A percentile compares a stretch with the other conserved stretches of the same genome.
phyloP scores from a whole-genome alignment of 2,329 filamentous ascomycete species.

The Lithohypha guttulata region DNA sequence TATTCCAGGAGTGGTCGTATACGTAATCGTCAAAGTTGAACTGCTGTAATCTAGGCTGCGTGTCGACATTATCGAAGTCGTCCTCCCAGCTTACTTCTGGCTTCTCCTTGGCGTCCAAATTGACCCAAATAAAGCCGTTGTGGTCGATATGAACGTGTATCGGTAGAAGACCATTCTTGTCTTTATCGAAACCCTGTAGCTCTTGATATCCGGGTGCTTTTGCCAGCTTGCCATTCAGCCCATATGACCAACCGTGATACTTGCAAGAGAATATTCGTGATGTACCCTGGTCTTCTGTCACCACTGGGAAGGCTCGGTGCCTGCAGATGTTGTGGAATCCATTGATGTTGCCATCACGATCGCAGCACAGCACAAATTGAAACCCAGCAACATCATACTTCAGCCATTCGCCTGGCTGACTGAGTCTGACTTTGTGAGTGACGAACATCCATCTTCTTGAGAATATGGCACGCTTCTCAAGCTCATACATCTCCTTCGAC shows the following conservation, averaged over 20 bases:
- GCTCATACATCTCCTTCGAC: conserved; percentile 38
- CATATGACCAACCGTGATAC: conserved; percentile 56
- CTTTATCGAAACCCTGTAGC: conserved; percentile 47
- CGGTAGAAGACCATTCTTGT: conserved; percentile 43
- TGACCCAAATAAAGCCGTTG: conserved; percentile 20
- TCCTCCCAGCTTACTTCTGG: conserved; percentile 17
- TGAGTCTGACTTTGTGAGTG: conserved; percentile 35
- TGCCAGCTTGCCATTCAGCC: conserved; percentile 46
- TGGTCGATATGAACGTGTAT: conserved; percentile 18
- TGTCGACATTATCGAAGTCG: conserved; percentile 25
- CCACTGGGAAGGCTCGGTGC: conserved; percentile 48
- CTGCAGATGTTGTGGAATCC: conserved; percentile 55
- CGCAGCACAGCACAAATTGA: conserved; percentile 43
- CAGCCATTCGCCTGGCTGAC: conserved; percentile 35
- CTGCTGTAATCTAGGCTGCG: conserved; percentile 37
- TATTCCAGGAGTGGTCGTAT: conserved; percentile 30
- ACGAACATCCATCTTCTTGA: conserved; percentile 38
- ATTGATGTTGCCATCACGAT: conserved; percentile 43
- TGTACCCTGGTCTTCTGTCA: conserved; percentile 24
- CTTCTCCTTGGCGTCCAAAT: conserved; percentile 14
- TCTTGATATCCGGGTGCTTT: conserved; percentile 51
- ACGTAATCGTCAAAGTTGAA: conserved; percentile 47
- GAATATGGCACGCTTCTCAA: conserved; percentile 42
- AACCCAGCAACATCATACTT: conserved; percentile 34
- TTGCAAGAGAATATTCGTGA: conserved; percentile 44